Evolutionary conservation across 805 yeast species (phyloP).

Genomic region (Cyberlindnera euphorbiae): DNA sequence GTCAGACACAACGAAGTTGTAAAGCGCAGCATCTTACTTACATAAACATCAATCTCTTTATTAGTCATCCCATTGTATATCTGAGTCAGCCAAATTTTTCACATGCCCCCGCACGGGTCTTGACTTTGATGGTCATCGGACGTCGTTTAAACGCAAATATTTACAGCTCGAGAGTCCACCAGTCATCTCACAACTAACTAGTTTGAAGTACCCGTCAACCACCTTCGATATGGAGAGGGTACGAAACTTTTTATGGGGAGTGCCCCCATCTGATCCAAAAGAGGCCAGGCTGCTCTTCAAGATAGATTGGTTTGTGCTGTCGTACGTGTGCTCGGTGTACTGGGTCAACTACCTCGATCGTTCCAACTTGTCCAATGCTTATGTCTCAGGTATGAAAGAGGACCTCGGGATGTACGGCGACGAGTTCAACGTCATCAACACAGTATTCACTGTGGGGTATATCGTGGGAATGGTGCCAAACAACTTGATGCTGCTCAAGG

Average conservation of each 20-base stretch:
- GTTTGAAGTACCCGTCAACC: too few species aligned
- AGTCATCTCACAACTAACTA: too few species aligned
- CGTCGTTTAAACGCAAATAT: too few species aligned
- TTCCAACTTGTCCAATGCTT: constrained; percentile 51
- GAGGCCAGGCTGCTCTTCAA: constrained; percentile 22
- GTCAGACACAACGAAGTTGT: too few species aligned
- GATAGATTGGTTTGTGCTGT: constrained; percentile 24
- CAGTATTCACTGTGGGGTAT: constrained; percentile 58
- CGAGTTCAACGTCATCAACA: constrained; percentile 47
- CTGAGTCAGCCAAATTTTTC: too few species aligned
- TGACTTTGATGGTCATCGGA: too few species aligned
- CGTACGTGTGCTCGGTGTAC: constrained; percentile 21
- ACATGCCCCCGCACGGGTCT: too few species aligned
- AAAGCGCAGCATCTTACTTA: too few species aligned
- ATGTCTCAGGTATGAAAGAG: constrained; percentile 64
- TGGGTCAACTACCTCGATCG: constrained; percentile 54
- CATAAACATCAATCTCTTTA: too few species aligned
- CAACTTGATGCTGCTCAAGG: constrained; percentile 44
- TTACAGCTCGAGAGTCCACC: too few species aligned
- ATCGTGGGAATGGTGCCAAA: constrained; percentile 59
- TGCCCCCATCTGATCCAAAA: constrained; percentile 20
- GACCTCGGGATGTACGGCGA: constrained; percentile 44
- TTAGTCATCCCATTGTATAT: too few species aligned
- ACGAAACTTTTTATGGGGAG: constrained; percentile 22
- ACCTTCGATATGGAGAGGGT: too few species aligned